Evolutionary conservation across 2,329 filamentous ascomycete genomes (phyloP), one percentile per base, ranked within the genome.

Genomic region (Colletotrichum acutatum): DNA sequence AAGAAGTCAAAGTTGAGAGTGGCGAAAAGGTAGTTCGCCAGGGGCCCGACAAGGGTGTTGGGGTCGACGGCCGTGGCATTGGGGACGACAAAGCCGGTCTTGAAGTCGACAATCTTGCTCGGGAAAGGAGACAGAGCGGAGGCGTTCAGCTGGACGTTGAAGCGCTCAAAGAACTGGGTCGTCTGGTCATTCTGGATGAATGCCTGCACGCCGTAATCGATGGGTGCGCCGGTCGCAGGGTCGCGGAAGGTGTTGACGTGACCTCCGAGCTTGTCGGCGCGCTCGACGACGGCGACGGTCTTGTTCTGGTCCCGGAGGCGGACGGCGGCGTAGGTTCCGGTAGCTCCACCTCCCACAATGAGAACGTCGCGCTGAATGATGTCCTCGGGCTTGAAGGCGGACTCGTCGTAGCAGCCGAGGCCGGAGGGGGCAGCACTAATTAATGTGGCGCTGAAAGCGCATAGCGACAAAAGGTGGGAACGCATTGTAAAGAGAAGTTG

Each of bases 321-420:
- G 32, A 83, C 82, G 32, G 88, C 83, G 16, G 84, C 83, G 52
- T 84, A 83, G 1, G 89, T 82, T n/a, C 88, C 88, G 1, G 86
- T 84, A 3, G 88, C 87, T 2, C 88, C 88, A 57, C 86, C 87
- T 52, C 88, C 88, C 46, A 90, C 82, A 74, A 90, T 82, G 66
- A 90, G 84, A 22, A 84, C 86, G 76, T 89, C 87, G 77, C 76
- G 57, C 5, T 66, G 37, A 26, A 72, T 68, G 11, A 74, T 72
- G 68, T 74, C 71, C 49, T 71, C 54, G 59, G 74, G 67, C 19
- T 53, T 60, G 57, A 71, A 72, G 8, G 67, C 54, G 8, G 68
- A 71, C 32, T 74, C 71, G 26, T 74, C 68, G 32, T 72, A 66
- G 62, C 62, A 68, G 22, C 53, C 67, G n/a, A 68, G 62, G 7